Percentiles rank a stretch among this genome's conserved stretches.
These are phyloP conservation scores for Beta macrorhiza DNA, from an alignment of 179 eudicot species.

Conservation along the genomic window DNA sequence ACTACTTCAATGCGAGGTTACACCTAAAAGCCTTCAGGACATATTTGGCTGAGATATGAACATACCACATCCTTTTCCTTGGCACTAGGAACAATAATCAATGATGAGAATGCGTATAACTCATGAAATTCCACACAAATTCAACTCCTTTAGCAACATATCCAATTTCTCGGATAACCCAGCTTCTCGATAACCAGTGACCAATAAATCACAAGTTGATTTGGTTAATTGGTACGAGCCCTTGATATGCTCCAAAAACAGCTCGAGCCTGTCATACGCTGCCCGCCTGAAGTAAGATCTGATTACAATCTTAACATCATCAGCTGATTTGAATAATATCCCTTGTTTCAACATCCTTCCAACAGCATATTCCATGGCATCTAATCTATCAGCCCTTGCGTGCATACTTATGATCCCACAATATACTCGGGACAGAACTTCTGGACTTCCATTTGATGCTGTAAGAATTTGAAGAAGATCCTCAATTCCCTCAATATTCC, in stretches of 20 bases:
- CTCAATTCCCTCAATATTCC: slow-evolving; percentile 41
- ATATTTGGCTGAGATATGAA: neutral
- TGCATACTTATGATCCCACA: slow-evolving; percentile 40
- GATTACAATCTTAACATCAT: slow-evolving; percentile 43
- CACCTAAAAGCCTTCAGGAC: neutral
- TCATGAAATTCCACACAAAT: slow-evolving; percentile 12
- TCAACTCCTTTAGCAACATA: slow-evolving; percentile 18
- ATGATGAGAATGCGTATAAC: no score
- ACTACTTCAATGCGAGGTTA: neutral
- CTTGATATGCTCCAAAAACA: slow-evolving; percentile 42
- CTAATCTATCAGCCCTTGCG: slow-evolving; percentile 46
- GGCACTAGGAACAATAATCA: neutral
- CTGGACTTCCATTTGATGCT: slow-evolving; percentile 33
- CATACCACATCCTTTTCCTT: neutral
- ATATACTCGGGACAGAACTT: slow-evolving; percentile 35
- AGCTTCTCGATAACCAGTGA: slow-evolving; percentile 43
- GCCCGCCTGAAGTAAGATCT: slow-evolving; percentile 44
- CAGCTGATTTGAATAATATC: slow-evolving; percentile 32
- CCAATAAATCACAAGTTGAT: slow-evolving; percentile 44
- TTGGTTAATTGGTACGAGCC: slow-evolving; percentile 35
- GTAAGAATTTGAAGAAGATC: slow-evolving; percentile 33
- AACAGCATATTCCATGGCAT: slow-evolving; percentile 48
- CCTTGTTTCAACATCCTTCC: slow-evolving; percentile 55
- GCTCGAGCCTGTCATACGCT: slow-evolving; percentile 50
- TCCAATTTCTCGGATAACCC: slow-evolving; percentile 37